Percentiles rank a stretch among this genome's conserved stretches.
phyloP scores from a whole-genome alignment of 2,329 filamentous ascomycete genomes.

The Monosporascus sp. region DNA sequence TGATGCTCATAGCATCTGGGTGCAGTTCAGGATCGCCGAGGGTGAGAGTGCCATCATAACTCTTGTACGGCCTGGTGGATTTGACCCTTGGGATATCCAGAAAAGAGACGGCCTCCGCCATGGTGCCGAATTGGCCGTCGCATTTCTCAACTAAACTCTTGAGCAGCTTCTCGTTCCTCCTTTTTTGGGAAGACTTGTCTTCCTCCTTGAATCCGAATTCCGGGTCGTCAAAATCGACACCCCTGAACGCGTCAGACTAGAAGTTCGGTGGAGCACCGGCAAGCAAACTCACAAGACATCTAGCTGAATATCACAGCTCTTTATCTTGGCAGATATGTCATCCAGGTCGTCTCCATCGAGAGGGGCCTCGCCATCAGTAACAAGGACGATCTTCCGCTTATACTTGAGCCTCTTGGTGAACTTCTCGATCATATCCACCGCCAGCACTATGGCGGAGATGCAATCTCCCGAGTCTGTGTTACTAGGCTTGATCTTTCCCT shows the following conservation, averaged over 20 bases:
- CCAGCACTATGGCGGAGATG: slow-evolving; percentile 81
- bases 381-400: slow-evolving; percentile 71
- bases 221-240: slow-evolving; percentile 87
- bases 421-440: slow-evolving; percentile 76
- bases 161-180: slow-evolving; percentile 67
- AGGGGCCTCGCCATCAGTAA: slow-evolving; percentile 73
- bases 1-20: slow-evolving; percentile 71
- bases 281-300: slow-evolving; percentile 66
- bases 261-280: neutral
- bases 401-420: slow-evolving; percentile 81
- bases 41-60: slow-evolving; percentile 73
- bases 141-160: slow-evolving; percentile 62
- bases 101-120: slow-evolving; percentile 78
- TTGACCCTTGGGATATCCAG: slow-evolving; percentile 75
- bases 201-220: slow-evolving; percentile 93
- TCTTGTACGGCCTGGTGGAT: slow-evolving; percentile 65
- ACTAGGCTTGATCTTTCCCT: slow-evolving; percentile 60
- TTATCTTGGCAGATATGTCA: slow-evolving; percentile 68
- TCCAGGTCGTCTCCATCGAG: slow-evolving; percentile 69
- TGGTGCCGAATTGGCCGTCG: slow-evolving; percentile 71
- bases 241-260: slow-evolving; percentile 42
- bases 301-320: slow-evolving; percentile 70
- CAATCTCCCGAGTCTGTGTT: slow-evolving; percentile 68
- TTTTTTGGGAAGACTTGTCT: slow-evolving; percentile 69
- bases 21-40: slow-evolving; percentile 74